A percentile compares a stretch with the other conserved stretches of the same genome.
phyloP scores from a whole-genome alignment of 2,329 filamentous ascomycete genomes.

The Botrytis squamosa region DNA sequence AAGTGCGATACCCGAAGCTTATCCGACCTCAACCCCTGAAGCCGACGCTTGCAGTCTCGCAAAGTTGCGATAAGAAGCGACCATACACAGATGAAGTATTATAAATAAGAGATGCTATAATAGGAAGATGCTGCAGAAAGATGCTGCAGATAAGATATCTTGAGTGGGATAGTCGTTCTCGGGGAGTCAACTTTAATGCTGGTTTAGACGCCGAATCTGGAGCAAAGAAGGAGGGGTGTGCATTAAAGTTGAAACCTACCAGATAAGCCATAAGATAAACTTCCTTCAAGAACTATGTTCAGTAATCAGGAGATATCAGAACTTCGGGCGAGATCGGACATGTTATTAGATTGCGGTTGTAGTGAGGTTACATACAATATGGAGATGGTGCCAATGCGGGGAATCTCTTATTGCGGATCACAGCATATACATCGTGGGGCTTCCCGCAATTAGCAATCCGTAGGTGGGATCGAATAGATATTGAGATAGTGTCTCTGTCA shows the following conservation, averaged over 20 bases:
- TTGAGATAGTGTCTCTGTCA: neutral
- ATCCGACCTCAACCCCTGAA: neutral
- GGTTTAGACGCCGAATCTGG: neutral
- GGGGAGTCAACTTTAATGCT: neutral
- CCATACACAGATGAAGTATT: neutral
- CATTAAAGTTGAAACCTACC: neutral
- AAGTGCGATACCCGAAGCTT: neutral
- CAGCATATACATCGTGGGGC: neutral
- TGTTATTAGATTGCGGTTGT: neutral
- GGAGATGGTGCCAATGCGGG: neutral
- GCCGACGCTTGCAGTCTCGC: neutral
- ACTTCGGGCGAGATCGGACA: neutral
- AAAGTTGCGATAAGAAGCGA: neutral
- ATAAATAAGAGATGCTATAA: neutral
- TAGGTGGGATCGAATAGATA: neutral
- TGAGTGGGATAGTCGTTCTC: neutral
- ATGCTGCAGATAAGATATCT: neutral
- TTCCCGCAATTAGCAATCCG: neutral
- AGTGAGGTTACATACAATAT: neutral
- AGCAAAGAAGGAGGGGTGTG: neutral
- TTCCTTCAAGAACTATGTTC: neutral
- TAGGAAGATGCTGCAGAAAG: neutral
- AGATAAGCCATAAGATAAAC: neutral
- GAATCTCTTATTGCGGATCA: neutral
- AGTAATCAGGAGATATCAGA: neutral